A percentile compares a stretch with the other conserved stretches of the same genome.
phyloP scores from a whole-genome alignment of 805 yeast species.

The Candida manassasensis region DNA sequence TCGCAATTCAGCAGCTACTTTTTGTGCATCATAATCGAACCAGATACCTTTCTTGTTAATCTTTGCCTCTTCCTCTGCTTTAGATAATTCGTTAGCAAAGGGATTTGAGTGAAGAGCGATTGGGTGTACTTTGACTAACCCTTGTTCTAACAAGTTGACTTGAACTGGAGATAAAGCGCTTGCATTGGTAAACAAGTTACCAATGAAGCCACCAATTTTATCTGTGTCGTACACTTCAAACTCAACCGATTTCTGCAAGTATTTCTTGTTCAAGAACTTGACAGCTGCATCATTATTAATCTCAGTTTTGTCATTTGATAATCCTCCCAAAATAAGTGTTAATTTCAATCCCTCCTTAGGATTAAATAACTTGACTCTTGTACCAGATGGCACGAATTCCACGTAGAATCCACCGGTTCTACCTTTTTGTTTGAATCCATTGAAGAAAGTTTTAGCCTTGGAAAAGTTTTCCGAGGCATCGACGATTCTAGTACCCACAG shows the following conservation, averaged over 20 bases:
- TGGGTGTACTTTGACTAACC: slow-evolving; percentile 62
- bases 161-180: slow-evolving; percentile 51
- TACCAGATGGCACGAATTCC: slow-evolving; percentile 66
- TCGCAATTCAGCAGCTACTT: slow-evolving; percentile 28
- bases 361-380: slow-evolving; percentile 58
- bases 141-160: slow-evolving; percentile 51
- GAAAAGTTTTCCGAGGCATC: slow-evolving; percentile 75
- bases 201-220: slow-evolving; percentile 77
- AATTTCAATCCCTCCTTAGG: slow-evolving; percentile 71
- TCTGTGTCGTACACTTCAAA: slow-evolving; percentile 67
- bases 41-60: slow-evolving; percentile 57
- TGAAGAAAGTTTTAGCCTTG: slow-evolving; percentile 69
- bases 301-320: slow-evolving; percentile 39
- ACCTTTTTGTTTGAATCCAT: slow-evolving; percentile 63
- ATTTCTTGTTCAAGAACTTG: slow-evolving; percentile 47
- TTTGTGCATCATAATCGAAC: slow-evolving; percentile 49
- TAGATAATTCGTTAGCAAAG: slow-evolving; percentile 47
- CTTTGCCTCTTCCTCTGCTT: slow-evolving; percentile 63
- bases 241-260: slow-evolving; percentile 69
- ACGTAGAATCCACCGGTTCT: slow-evolving; percentile 58
- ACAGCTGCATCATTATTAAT: slow-evolving; percentile 47
- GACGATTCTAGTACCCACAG: slow-evolving; percentile 56
- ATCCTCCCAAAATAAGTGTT: slow-evolving; percentile 73
- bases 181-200: slow-evolving; percentile 55
- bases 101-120: slow-evolving; percentile 58